Conservation (phyloP, 2,329 filamentous ascomycete genomes). For the Aspergillus novoparasiticus region DNA sequence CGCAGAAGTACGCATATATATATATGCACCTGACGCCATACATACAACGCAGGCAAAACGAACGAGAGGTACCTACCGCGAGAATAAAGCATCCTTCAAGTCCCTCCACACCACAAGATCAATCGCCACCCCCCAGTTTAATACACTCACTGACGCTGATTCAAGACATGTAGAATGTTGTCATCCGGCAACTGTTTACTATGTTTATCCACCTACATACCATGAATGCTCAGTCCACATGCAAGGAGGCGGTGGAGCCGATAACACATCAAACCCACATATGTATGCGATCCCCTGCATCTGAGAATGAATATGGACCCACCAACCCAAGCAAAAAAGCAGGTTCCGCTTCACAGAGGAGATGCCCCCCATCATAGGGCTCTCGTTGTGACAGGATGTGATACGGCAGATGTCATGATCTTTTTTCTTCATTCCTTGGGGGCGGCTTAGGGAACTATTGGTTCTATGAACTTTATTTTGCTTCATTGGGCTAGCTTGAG, state of each 20-base stretch:
- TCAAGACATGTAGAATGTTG: neutral
- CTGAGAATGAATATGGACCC: slow-evolving; percentile 1
- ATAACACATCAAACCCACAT: slow-evolving; percentile 12
- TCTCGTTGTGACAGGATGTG: neutral
- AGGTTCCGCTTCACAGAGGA: neutral
- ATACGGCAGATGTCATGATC: neutral
- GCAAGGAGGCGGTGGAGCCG: slow-evolving; percentile 11
- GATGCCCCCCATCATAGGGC: neutral
- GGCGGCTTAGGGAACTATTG: neutral
- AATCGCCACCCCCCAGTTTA: neutral
- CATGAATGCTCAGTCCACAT: slow-evolving; percentile 3
- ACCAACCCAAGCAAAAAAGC: neutral
- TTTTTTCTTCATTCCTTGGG: no score
- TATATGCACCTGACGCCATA: neutral
- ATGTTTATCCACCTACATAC: slow-evolving; percentile 8
- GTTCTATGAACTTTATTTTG: neutral
- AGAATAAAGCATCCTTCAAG: neutral
- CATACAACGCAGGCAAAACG: neutral
- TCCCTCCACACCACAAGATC: neutral
- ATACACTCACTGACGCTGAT: neutral
- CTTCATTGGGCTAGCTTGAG: neutral
- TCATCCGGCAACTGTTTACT: slow-evolving; percentile 2
- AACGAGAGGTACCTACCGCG: neutral
- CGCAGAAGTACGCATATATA: neutral
- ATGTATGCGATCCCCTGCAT: slow-evolving; percentile 9